These are phyloP conservation scores for Citrus inodora DNA, from an alignment of 345 rosid species.

Conservation along the genomic window DNA sequence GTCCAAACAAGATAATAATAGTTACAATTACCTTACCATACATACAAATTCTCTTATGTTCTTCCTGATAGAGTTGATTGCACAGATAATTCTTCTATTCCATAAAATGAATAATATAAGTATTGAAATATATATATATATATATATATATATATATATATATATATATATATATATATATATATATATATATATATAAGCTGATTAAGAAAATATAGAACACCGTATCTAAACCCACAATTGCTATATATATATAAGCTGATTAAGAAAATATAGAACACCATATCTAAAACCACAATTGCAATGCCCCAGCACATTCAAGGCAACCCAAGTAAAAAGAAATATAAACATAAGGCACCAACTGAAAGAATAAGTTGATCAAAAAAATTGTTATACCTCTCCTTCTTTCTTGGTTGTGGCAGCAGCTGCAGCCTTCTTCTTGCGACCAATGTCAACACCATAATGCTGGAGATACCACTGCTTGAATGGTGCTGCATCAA, in stretches of 20 bases:
- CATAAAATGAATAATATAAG: too few relatives aligned
- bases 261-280: not conserved
- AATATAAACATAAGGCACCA: not conserved
- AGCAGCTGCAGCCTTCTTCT: slow-evolving; percentile 34
- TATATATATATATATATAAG: too few relatives aligned
- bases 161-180: too few relatives aligned
- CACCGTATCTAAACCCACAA: not conserved
- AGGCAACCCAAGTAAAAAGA: not conserved
- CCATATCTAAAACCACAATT: not conserved
- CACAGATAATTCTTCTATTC: not conserved
- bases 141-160: too few relatives aligned
- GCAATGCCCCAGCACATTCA: not conserved
- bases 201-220: not conserved
- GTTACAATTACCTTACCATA: not conserved
- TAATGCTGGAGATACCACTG: slow-evolving; percentile 53
- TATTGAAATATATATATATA: too few relatives aligned
- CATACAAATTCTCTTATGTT: not conserved
- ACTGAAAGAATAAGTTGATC: not conserved
- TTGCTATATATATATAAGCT: not conserved
- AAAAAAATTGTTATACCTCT: slow-evolving; percentile 22
- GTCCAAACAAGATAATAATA: not conserved
- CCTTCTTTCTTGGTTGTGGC: slow-evolving; percentile 38
- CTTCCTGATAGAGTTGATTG: too few relatives aligned
- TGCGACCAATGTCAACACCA: slow-evolving; percentile 53
- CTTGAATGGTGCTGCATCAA: slow-evolving; percentile 56